These are phyloP conservation scores for Mycena amicta DNA, from an alignment of 768 basidiomycete genomes.

Conservation along the genomic window DNA sequence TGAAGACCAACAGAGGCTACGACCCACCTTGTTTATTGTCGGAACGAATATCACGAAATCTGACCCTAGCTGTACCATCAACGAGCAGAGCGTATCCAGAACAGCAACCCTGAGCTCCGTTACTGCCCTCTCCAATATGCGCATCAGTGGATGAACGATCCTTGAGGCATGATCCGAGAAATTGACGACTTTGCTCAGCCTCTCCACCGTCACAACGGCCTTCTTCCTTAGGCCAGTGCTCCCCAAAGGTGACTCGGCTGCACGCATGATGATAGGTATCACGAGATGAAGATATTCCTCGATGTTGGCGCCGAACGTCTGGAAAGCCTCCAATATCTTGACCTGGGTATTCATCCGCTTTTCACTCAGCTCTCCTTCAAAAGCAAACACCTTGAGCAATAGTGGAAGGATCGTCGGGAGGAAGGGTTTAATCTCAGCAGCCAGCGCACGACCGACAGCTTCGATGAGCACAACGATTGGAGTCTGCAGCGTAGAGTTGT, in stretches of 20 bases:
- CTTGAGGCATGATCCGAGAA: slow-evolving; percentile 97
- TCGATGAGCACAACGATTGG: slow-evolving; percentile 93
- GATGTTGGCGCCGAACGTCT: slow-evolving; percentile 94
- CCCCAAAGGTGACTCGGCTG: slow-evolving; percentile 82
- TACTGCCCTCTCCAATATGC: slow-evolving; percentile 73
- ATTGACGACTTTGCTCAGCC: slow-evolving; percentile 88
- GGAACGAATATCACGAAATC: slow-evolving; percentile 98
- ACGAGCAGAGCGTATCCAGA: slow-evolving; percentile 90
- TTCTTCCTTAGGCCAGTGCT: slow-evolving; percentile 77
- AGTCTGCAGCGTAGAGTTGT: slow-evolving; percentile 79
- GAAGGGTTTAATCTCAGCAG: slow-evolving; percentile 97
- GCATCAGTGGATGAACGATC: slow-evolving; percentile 93
- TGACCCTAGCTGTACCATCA: slow-evolving; percentile 90
- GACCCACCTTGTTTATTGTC: slow-evolving; percentile 88
- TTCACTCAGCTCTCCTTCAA: slow-evolving; percentile 86
- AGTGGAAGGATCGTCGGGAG: slow-evolving; percentile 90
- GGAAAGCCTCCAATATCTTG: slow-evolving; percentile 92
- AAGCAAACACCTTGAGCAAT: slow-evolving; percentile 73
- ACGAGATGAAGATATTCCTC: slow-evolving; percentile 98
- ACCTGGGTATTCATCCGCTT: slow-evolving; percentile 79
- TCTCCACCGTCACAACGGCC: slow-evolving; percentile 90
- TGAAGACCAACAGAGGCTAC: background rate
- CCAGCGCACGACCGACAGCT: slow-evolving; percentile 87
- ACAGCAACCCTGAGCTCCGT: slow-evolving; percentile 84
- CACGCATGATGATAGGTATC: slow-evolving; percentile 90